These are phyloP conservation scores for Fusarium veterinarium DNA, from an alignment of 2,329 filamentous ascomycete genomes.

Conservation along the genomic window DNA sequence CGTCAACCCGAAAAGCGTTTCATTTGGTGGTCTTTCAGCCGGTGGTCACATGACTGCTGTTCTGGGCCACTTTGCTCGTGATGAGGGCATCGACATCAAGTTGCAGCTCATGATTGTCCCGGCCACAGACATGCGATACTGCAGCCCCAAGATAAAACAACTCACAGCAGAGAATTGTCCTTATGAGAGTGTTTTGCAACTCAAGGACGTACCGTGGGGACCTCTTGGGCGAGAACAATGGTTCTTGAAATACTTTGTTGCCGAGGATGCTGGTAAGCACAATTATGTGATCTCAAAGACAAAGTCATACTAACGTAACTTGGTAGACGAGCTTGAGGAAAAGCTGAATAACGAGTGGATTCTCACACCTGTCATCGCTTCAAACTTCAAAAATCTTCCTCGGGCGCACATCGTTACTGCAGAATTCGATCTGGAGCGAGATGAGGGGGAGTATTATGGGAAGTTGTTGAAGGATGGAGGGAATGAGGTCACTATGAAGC, in stretches of 20 bases:
- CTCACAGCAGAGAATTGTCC: background rate
- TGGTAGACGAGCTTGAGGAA: background rate
- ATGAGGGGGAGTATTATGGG: background rate
- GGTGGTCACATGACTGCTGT: conserved; percentile 9
- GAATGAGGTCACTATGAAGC: background rate
- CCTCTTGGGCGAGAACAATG: background rate
- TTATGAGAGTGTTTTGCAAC: background rate
- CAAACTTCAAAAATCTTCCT: background rate
- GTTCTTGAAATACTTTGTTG: background rate
- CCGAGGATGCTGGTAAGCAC: background rate
- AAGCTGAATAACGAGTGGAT: background rate
- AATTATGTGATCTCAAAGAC: too few relatives aligned
- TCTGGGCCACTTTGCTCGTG: background rate
- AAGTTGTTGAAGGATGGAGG: background rate
- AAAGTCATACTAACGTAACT: too few relatives aligned
- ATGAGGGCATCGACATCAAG: background rate
- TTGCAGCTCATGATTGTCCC: conserved; percentile 8
- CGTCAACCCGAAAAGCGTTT: background rate
- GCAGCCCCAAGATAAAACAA: background rate
- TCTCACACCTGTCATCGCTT: background rate
- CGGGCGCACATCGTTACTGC: background rate
- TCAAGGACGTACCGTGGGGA: background rate
- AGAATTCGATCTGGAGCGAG: conserved; percentile 1
- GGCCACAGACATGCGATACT: conserved; percentile 5
- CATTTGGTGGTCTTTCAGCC: background rate